Evolutionary conservation across 192 early-diverging fungal genomes (phyloP).

Genomic region (Coemansia sp.): DNA sequence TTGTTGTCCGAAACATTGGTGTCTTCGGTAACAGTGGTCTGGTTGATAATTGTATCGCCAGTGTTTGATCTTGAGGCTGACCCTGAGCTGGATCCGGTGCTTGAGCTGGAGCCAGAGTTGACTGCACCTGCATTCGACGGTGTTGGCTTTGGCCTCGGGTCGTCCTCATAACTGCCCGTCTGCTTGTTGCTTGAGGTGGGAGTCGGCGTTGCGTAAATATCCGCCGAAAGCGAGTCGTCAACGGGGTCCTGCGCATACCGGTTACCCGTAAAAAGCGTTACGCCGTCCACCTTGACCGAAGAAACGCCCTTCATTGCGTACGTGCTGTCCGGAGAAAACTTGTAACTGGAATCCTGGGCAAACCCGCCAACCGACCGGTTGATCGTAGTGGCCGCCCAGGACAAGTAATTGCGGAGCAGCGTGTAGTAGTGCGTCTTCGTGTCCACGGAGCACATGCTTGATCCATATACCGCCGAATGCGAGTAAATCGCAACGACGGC

Average conservation of each 20-base stretch:
- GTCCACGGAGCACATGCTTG: conserved; percentile 31
- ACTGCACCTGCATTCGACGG: background rate
- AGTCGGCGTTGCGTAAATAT: background rate
- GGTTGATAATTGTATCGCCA: too few relatives aligned
- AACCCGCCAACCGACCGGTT: conserved; percentile 37
- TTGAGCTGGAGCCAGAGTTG: background rate
- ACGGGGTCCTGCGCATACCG: conserved; percentile 29
- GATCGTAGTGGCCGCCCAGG: conserved; percentile 31
- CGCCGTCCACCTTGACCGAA: conserved; percentile 1
- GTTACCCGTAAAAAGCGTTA: conserved; percentile 32
- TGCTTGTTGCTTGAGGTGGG: background rate
- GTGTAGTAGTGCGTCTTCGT: conserved; percentile 48
- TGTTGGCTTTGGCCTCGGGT: background rate
- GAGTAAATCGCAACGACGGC: conserved; percentile 34
- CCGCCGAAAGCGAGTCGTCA: conserved; percentile 4
- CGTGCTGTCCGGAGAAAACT: conserved; percentile 12
- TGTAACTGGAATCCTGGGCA: conserved; percentile 14
- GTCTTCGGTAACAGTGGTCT: background rate
- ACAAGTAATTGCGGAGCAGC: conserved; percentile 41
- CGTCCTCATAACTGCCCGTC: background rate
- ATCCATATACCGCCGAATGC: conserved; percentile 36
- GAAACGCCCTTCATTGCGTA: conserved; percentile 33
- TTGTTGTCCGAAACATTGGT: background rate
- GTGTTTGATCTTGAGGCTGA: too few relatives aligned
- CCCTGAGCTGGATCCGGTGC: too few relatives aligned